Evolutionary conservation across 345 rosid genomes (phyloP).

Genomic region (Abelmoschus esculentus): DNA sequence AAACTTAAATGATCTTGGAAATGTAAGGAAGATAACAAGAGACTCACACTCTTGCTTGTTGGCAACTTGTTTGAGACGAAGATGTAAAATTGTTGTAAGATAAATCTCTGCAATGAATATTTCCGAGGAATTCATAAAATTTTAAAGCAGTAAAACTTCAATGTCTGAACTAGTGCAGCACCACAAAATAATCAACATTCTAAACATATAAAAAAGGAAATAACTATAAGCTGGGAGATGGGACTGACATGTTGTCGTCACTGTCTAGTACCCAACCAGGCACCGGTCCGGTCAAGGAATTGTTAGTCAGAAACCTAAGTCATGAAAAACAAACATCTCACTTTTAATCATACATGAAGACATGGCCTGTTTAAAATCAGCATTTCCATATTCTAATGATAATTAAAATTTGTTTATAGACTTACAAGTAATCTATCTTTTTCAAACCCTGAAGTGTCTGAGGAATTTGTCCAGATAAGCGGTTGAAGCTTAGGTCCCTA

Average conservation of each 20-base stretch:
- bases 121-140: neutral
- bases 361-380: neutral
- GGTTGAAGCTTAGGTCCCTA: constrained; percentile 84
- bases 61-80: constrained; percentile 34
- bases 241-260: constrained; percentile 34
- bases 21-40: constrained; percentile 3
- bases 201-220: neutral
- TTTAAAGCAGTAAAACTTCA: neutral
- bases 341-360: neutral
- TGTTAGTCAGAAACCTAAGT: constrained; percentile 65
- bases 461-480: constrained; percentile 51
- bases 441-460: constrained; percentile 13
- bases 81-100: constrained; percentile 80
- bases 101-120: constrained; percentile 52
- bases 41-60: constrained; percentile 38
- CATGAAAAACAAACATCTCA: neutral
- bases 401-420: neutral
- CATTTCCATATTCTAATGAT: neutral
- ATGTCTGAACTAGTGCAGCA: neutral
- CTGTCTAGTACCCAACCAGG: constrained; percentile 40
- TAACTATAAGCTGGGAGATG: neutral
- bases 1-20: neutral
- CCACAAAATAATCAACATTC: neutral
- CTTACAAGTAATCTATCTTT: constrained; percentile 36
- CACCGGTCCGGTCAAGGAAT: constrained; percentile 59